Evolutionary conservation across 2,329 filamentous ascomycete genomes (phyloP).

Genomic region (Xylariaceae sp.): DNA sequence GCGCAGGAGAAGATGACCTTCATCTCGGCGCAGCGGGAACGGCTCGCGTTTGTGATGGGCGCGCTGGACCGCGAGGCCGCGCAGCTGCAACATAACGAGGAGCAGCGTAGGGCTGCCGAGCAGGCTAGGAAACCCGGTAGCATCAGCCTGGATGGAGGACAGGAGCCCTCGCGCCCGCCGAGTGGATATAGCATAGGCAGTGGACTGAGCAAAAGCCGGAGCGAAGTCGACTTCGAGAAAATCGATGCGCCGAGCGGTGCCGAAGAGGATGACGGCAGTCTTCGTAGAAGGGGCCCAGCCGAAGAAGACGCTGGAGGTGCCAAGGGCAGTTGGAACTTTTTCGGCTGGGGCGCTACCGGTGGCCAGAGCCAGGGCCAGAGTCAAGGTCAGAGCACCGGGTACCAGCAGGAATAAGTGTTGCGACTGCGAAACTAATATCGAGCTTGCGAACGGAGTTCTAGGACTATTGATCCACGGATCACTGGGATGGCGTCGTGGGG

Average conservation of each 20-base stretch:
- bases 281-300: conserved; percentile 35
- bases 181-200: conserved; percentile 57
- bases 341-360: conserved; percentile 37
- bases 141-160: conserved; percentile 41
- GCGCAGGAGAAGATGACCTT: conserved; percentile 74
- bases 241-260: conserved; percentile 76
- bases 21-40: conserved; percentile 79
- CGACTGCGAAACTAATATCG: background rate
- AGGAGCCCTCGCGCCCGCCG: conserved; percentile 50
- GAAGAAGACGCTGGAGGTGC: conserved; percentile 16
- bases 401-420: conserved; percentile 28
- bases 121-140: conserved; percentile 28
- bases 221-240: conserved; percentile 88
- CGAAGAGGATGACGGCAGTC: conserved; percentile 55
- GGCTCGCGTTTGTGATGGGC: conserved; percentile 73
- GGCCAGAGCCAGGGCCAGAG: conserved; percentile 1
- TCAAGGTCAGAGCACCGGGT: conserved; percentile 35
- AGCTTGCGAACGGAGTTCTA: conserved; percentile 27
- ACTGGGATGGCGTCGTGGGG: conserved; percentile 24
- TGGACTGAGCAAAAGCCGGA: conserved; percentile 78
- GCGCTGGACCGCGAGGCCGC: conserved; percentile 82
- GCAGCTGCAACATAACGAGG: conserved; percentile 54
- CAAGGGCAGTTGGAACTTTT: conserved; percentile 31
- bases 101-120: conserved; percentile 34
- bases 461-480: conserved; percentile 12